Percentiles rank a stretch among this genome's conserved stretches.
Evolutionary conservation across 768 basidiomycete genomes (phyloP).

Genomic region (Nevesoporus exiguus): DNA sequence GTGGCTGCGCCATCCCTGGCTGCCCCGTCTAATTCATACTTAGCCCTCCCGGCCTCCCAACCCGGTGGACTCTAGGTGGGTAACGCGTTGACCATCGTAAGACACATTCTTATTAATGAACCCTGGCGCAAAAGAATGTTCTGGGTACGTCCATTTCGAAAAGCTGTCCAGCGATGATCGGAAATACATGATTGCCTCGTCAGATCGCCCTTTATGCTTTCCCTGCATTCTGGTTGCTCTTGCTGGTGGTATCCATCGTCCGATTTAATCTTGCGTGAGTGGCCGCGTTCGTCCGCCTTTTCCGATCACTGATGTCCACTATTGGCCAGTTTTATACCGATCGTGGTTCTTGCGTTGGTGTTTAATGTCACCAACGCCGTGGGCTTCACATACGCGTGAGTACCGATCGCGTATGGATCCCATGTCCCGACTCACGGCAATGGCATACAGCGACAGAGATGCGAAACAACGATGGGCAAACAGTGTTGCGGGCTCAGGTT

Average conservation of each 20-base stretch:
- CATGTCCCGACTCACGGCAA: slow-evolving; percentile 10
- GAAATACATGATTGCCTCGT: slow-evolving; percentile 13
- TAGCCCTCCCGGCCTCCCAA: slow-evolving; percentile 89
- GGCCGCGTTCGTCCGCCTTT: neutral
- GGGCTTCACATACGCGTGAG: slow-evolving; percentile 93
- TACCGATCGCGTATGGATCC: slow-evolving; percentile 14
- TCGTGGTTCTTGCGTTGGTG: slow-evolving; percentile 88
- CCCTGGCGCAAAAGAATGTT: slow-evolving; percentile 65
- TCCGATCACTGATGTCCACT: slow-evolving; percentile 8
- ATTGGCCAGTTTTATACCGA: slow-evolving; percentile 78
- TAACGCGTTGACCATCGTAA: slow-evolving; percentile 5
- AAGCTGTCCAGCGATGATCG: slow-evolving; percentile 8
- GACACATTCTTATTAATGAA: slow-evolving; percentile 4
- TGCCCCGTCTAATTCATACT: slow-evolving; percentile 7
- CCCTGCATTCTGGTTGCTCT: slow-evolving; percentile 81
- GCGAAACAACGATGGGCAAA: slow-evolving; percentile 91
- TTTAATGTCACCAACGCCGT: slow-evolving; percentile 97
- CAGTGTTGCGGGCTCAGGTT: slow-evolving; percentile 61
- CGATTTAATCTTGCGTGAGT: slow-evolving; percentile 86
- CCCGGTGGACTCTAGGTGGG: slow-evolving; percentile 81
- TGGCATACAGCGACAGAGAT: slow-evolving; percentile 69
- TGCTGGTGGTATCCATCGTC: slow-evolving; percentile 85
- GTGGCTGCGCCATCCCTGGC: slow-evolving; percentile 26
- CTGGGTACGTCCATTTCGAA: slow-evolving; percentile 59
- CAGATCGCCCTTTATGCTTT: slow-evolving; percentile 88